These are phyloP conservation scores for Pleochaeta shiraiana DNA, from an alignment of 2,329 filamentous ascomycete genomes.

Conservation along the genomic window DNA sequence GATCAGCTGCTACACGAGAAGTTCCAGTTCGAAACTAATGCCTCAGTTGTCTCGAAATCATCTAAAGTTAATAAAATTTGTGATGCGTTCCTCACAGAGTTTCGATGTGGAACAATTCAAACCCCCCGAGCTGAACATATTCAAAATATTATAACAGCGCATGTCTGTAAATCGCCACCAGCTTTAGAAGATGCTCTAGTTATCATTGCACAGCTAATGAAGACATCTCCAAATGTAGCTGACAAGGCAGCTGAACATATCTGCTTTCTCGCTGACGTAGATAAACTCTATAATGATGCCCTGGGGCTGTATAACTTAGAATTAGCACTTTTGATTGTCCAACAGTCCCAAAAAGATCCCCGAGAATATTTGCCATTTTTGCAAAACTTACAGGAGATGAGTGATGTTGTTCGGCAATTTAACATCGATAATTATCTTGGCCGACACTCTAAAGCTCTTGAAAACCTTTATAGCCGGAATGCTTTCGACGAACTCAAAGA, in stretches of 20 bases:
- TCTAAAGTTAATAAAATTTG: conserved; percentile 76
- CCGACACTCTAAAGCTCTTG: conserved; percentile 54
- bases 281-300: conserved; percentile 75
- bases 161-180: conserved; percentile 83
- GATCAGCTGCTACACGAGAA: too few species aligned
- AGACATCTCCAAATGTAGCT: conserved; percentile 45
- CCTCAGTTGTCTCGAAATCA: conserved; percentile 9
- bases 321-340: conserved; percentile 71
- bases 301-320: conserved; percentile 84
- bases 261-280: conserved; percentile 88
- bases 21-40: too few species aligned
- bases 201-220: conserved; percentile 54
- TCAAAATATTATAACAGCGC: conserved; percentile 84
- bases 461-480: conserved; percentile 49
- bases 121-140: conserved; percentile 40
- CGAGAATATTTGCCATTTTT: conserved; percentile 91
- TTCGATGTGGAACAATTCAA: too few species aligned
- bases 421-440: conserved; percentile 76
- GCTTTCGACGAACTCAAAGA: conserved; percentile 55
- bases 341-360: conserved; percentile 90
- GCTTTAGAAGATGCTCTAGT: conserved; percentile 68
- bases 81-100: conserved; percentile 52
- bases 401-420: conserved; percentile 49
- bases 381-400: conserved; percentile 58
- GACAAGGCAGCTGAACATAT: conserved; percentile 91